Conservation (phyloP, 2,329 filamentous ascomycete species). For the Phialophora tarda region DNA sequence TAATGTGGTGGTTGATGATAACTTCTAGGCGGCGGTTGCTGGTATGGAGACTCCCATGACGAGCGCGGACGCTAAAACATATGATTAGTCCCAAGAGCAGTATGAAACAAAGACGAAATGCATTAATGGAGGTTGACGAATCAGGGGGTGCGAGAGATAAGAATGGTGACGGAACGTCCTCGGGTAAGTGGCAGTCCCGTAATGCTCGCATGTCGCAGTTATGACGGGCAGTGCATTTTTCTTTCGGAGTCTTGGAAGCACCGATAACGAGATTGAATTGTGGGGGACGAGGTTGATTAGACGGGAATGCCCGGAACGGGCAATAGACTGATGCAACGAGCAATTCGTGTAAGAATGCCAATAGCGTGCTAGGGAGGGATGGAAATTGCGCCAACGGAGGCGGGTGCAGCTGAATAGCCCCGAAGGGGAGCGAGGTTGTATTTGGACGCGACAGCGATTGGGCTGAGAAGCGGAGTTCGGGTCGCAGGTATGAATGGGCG, state of each 20-base stretch:
- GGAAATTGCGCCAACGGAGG: slow-evolving; percentile 12
- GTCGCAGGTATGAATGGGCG: slow-evolving; percentile 18
- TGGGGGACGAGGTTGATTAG: slow-evolving; percentile 13
- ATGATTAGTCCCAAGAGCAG: slow-evolving; percentile 25
- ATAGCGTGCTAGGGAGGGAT: slow-evolving; percentile 7
- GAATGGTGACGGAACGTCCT: background rate
- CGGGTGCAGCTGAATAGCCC: slow-evolving; percentile 16
- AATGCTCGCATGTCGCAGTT: background rate
- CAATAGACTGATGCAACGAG: slow-evolving; percentile 18
- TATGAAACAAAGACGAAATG: slow-evolving; percentile 16
- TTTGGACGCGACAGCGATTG: slow-evolving; percentile 10
- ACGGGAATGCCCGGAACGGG: slow-evolving; percentile 26
- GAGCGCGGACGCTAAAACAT: slow-evolving; percentile 33
- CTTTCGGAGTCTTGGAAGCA: slow-evolving; percentile 5
- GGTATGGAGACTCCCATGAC: slow-evolving; percentile 33
- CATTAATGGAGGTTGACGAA: slow-evolving; percentile 11
- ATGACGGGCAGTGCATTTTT: background rate
- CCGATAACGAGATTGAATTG: slow-evolving; percentile 17
- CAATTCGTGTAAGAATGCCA: slow-evolving; percentile 2
- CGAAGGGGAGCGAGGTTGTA: slow-evolving; percentile 16
- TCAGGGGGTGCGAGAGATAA: slow-evolving; percentile 8
- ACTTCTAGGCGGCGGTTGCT: slow-evolving; percentile 17
- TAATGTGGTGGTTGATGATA: slow-evolving; percentile 19
- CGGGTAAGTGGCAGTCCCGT: background rate
- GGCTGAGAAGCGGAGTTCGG: slow-evolving; percentile 9